Evolutionary conservation across 805 yeast species (phyloP), one percentile per base, ranked within the genome.

Genomic region (Kluyveromyces siamensis): DNA sequence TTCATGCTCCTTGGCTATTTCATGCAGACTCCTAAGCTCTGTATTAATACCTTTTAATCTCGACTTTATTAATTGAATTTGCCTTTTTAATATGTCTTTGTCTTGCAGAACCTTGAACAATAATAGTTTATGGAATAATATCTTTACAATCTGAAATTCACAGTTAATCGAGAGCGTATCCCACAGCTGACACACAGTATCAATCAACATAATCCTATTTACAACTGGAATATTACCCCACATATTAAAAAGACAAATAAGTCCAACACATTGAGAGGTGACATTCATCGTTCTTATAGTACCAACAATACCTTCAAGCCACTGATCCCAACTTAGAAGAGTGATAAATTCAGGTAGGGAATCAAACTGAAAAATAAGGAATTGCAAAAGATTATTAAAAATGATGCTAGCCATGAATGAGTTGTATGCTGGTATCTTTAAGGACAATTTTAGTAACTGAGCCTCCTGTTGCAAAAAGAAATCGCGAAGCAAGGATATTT

Each of bases 351-450:
- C 37, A 1, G 52, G 48, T 8, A 46, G n/a, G 5, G 55, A 45
- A 13, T 53, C 48, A 41, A 56, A 60, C 39, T 56, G 56, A 18
- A 58, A 55, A 4, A 57, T 35, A 14, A 61, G 51, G 40, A 51
- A 54, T 35, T 55, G 58, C 10, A 65, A 42, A 6, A 61, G 27
- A 44, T 61, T 59, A 46, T 65, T 62, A 45, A 56, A 64, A 16
- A 63, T 47, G 21, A 63, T 50, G 41, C 60, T 61, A 2, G 65
- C 61, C 21, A 56, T 41, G 33, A 46, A 43, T 10, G 48, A 50
- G 49, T 65, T 65, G 44, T 63, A 56, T 13, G 67, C 64, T 17
- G 66, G 52, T 16, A 58, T 55, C 11, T 45, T 55, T 2, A 55
- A 51, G 11, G 62, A 50, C 16, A 48, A 51, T 36, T 48, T 41